Evolutionary conservation across 805 yeast genomes (phyloP).

Genomic region (Ogataea henricii): DNA sequence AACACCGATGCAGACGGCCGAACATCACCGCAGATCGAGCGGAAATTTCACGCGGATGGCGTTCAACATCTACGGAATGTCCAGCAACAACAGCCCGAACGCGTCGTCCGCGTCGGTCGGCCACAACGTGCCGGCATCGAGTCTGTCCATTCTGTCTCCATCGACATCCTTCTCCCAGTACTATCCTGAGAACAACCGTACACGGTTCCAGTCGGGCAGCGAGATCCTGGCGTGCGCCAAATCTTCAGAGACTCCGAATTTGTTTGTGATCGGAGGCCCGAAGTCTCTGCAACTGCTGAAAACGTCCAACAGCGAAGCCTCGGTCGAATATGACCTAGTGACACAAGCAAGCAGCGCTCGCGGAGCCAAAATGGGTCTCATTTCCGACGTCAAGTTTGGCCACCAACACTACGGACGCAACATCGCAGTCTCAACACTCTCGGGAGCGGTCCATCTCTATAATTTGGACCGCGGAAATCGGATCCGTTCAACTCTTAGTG

Average conservation of each 20-base stretch:
- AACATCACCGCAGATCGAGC: conserved; percentile 31
- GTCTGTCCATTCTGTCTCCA: conserved; percentile 23
- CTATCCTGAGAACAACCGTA: conserved; percentile 23
- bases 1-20: conserved; percentile 25
- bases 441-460: conserved; percentile 46
- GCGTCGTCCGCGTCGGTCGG: conserved; percentile 15
- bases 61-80: conserved; percentile 56
- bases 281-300: conserved; percentile 42
- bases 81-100: conserved; percentile 22
- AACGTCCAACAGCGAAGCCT: conserved; percentile 34
- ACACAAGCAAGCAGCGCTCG: conserved; percentile 30
- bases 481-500: conserved; percentile 36
- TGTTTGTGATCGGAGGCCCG: conserved; percentile 45
- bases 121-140: conserved; percentile 23
- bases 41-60: conserved; percentile 54
- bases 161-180: conserved; percentile 29
- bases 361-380: conserved; percentile 40
- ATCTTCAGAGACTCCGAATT: conserved; percentile 36
- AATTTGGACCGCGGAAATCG: conserved; percentile 33
- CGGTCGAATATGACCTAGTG: conserved; percentile 39
- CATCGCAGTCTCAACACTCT: conserved; percentile 47
- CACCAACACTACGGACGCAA: conserved; percentile 39
- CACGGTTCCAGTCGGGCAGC: conserved; percentile 33
- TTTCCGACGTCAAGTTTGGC: conserved; percentile 47
- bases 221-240: conserved; percentile 39